phyloP scores from a whole-genome alignment of 345 rosid species.

The Noccaea caerulescens region DNA sequence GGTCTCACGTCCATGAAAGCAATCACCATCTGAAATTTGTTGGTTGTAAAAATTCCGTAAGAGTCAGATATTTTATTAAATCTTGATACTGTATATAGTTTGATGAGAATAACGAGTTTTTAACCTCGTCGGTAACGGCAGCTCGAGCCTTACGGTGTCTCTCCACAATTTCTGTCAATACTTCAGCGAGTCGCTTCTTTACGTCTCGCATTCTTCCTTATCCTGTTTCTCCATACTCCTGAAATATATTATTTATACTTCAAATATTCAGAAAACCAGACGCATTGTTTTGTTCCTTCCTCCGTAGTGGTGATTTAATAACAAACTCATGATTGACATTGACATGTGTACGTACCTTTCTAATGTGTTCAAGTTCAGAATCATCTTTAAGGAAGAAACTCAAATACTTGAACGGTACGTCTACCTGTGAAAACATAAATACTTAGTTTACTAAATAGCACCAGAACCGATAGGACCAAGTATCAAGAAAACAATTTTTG shows the following conservation, averaged over 20 bases:
- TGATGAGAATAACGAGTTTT: no score
- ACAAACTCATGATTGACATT: no score
- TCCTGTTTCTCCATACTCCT: constrained; percentile 68
- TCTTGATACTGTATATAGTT: no score
- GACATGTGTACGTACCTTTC: constrained; percentile 48
- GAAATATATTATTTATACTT: not conserved
- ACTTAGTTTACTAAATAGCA: no score
- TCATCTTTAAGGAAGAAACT: constrained; percentile 84
- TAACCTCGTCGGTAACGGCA: constrained; percentile 68
- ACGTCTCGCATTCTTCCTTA: constrained; percentile 79
- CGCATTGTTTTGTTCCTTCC: constrained; percentile 7
- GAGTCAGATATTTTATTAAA: no score
- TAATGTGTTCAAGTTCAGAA: constrained; percentile 76
- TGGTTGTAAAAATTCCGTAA: no score
- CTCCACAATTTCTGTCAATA: constrained; percentile 73
- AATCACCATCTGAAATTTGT: no score
- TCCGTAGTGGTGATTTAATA: not conserved
- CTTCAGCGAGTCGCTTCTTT: constrained; percentile 66
- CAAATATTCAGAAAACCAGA: not conserved
- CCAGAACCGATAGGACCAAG: no score
- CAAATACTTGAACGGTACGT: constrained; percentile 79
- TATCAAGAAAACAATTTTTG: no score
- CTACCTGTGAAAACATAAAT: constrained; percentile 55
- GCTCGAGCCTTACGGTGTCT: constrained; percentile 77
- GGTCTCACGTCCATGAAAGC: no score